Conservation (phyloP, 2,329 filamentous ascomycete species). For the Pyrenophora seminiperda region DNA sequence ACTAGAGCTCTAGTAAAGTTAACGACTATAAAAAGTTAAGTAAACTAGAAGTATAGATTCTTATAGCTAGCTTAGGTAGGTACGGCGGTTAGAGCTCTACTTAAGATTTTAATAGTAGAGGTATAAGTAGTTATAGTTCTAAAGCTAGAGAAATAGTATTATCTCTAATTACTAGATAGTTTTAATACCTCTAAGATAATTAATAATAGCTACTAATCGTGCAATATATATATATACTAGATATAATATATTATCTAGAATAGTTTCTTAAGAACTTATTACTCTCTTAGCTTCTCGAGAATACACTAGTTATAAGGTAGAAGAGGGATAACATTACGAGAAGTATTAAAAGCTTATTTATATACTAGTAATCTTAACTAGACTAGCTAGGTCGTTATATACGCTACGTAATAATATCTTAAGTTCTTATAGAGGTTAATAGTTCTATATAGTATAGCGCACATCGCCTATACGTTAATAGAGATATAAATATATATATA, state of each 20-base stretch:
- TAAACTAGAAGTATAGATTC: too few species aligned
- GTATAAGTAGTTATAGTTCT: not conserved
- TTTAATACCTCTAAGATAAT: not conserved
- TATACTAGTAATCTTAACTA: constrained; percentile 8
- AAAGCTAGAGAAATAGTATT: not conserved
- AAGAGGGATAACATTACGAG: not conserved
- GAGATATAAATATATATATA: not conserved
- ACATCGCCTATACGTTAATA: not conserved
- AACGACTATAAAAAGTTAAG: too few species aligned
- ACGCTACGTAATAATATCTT: not conserved
- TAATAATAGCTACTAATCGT: not conserved
- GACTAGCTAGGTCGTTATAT: not conserved
- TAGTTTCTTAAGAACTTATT: constrained; percentile 2
- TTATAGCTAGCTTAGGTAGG: too few species aligned
- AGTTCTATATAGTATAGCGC: not conserved
- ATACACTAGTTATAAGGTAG: not conserved
- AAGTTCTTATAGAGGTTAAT: not conserved
- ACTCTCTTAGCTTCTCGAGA: not conserved
- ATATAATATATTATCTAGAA: constrained; percentile 3
- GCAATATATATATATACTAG: not conserved
- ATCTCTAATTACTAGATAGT: not conserved
- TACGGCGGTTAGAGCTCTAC: too few species aligned
- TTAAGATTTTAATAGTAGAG: too few species aligned
- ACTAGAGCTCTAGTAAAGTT: too few species aligned
- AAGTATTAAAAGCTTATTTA: constrained; percentile 1